These are phyloP conservation scores for Chlorella sp. DNA, from an alignment of 139 green algal species.

Conservation along the genomic window DNA sequence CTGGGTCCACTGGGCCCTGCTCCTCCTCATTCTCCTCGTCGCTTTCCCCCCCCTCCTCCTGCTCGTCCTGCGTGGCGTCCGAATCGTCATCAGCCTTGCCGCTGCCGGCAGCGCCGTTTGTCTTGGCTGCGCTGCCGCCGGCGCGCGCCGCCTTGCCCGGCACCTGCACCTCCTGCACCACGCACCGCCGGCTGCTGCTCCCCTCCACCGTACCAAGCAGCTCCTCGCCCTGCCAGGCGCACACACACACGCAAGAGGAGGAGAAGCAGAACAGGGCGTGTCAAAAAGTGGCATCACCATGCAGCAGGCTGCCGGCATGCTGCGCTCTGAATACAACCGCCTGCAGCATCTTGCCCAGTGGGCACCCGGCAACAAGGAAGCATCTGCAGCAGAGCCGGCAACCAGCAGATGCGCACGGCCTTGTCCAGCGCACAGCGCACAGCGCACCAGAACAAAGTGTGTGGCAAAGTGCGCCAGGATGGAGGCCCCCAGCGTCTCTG, in stretches of 20 bases:
- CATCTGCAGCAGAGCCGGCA: not conserved
- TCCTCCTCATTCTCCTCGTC: not conserved
- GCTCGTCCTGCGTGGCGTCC: not conserved
- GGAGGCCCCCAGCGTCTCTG: constrained; percentile 51
- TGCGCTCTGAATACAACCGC: not conserved
- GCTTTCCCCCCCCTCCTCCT: not conserved
- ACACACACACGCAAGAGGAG: not conserved
- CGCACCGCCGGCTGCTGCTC: constrained; percentile 19
- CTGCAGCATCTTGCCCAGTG: not conserved
- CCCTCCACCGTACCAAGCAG: constrained; percentile 19
- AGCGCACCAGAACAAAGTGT: constrained; percentile 41
- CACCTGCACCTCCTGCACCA: constrained; percentile 20
- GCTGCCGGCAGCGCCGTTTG: not conserved
- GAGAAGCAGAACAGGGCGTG: not conserved
- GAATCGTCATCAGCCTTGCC: not conserved
- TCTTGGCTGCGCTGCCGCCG: not conserved
- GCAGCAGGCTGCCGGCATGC: not conserved
- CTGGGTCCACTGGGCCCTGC: not conserved
- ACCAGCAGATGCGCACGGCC: no score
- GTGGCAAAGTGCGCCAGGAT: constrained; percentile 34
- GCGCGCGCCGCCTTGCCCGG: not conserved
- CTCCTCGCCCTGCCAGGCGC: constrained; percentile 30
- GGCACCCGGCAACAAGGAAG: not conserved
- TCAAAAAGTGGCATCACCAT: not conserved
- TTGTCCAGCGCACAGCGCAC: not conserved